A percentile compares a stretch with the other conserved stretches of the same genome.
Conservation (phyloP, 306 rosid genomes). For the Arachis hypogaea region DNA sequence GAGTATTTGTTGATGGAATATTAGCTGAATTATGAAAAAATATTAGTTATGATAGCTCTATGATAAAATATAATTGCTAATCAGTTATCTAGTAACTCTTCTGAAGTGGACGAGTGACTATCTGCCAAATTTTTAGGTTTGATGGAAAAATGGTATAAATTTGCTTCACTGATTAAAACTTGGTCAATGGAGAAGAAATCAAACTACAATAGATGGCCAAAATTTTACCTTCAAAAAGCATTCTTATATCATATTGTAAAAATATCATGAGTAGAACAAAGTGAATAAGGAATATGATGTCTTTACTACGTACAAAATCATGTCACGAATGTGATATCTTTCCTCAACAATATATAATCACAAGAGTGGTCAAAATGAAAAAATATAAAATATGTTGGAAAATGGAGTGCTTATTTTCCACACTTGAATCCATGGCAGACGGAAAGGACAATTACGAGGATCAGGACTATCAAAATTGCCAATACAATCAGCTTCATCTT, state of each 20-base stretch:
- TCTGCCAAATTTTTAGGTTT: background rate
- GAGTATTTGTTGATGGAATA: too few relatives aligned
- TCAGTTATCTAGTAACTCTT: too few relatives aligned
- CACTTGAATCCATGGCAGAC: slow-evolving; percentile 83
- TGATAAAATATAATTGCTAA: too few relatives aligned
- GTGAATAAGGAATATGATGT: slow-evolving; percentile 34
- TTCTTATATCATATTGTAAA: slow-evolving; percentile 36
- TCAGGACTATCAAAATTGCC: slow-evolving; percentile 88
- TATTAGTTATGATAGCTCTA: too few relatives aligned
- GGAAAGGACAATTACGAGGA: slow-evolving; percentile 88
- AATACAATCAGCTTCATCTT: slow-evolving; percentile 93
- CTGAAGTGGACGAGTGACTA: too few relatives aligned
- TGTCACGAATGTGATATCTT: slow-evolving; percentile 40
- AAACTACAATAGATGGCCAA: slow-evolving; percentile 26
- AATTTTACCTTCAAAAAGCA: slow-evolving; percentile 32
- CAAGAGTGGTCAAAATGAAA: slow-evolving; percentile 39
- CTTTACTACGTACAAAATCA: slow-evolving; percentile 56
- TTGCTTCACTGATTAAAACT: background rate
- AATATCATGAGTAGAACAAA: slow-evolving; percentile 37
- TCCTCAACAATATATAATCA: slow-evolving; percentile 50
- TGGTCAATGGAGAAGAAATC: background rate
- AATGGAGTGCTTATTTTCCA: slow-evolving; percentile 53
- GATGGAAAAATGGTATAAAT: background rate
- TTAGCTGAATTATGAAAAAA: too few relatives aligned
- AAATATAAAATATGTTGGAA: slow-evolving; percentile 32